Evolutionary conservation across 2,329 filamentous ascomycete genomes (phyloP).

Genomic region (Sphaerostilbella broomeana): DNA sequence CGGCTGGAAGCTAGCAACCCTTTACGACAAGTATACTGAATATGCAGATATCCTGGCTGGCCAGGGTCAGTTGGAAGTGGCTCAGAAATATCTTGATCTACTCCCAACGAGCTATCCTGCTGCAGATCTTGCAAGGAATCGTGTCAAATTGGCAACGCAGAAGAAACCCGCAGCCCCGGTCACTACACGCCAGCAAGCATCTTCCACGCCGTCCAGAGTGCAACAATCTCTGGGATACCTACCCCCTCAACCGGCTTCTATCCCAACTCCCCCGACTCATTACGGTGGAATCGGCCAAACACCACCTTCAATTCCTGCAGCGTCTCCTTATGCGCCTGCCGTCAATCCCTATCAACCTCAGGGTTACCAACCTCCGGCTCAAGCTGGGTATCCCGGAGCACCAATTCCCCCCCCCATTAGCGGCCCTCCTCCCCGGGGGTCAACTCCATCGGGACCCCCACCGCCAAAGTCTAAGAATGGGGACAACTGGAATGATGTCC

Average conservation of each 20-base stretch:
- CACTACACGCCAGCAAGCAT: constrained; percentile 22
- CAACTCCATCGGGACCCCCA: constrained; percentile 61
- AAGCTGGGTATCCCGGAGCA: constrained; percentile 32
- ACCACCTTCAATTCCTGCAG: constrained; percentile 22
- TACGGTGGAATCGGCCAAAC: constrained; percentile 19
- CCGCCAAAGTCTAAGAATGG: constrained; percentile 65
- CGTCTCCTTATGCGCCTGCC: constrained; percentile 32
- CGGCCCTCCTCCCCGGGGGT: constrained; percentile 43
- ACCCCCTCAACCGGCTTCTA: constrained; percentile 33
- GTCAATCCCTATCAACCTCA: constrained; percentile 31
- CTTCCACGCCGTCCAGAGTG: constrained; percentile 34
- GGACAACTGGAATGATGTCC: constrained; percentile 91
- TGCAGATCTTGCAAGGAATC: constrained; percentile 78
- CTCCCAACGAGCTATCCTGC: constrained; percentile 77
- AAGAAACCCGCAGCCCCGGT: constrained; percentile 36
- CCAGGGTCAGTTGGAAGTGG: constrained; percentile 78
- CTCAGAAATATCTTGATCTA: constrained; percentile 86
- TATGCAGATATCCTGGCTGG: constrained; percentile 93
- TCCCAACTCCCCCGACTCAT: constrained; percentile 24
- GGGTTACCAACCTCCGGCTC: constrained; percentile 27
- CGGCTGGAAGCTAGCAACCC: constrained; percentile 79
- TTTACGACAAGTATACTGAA: constrained; percentile 95
- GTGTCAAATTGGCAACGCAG: constrained; percentile 72
- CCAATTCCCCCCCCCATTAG: constrained; percentile 29
- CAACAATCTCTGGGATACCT: constrained; percentile 44